Conservation (phyloP, 768 basidiomycete genomes). For the Daedaleopsis nitida region DNA sequence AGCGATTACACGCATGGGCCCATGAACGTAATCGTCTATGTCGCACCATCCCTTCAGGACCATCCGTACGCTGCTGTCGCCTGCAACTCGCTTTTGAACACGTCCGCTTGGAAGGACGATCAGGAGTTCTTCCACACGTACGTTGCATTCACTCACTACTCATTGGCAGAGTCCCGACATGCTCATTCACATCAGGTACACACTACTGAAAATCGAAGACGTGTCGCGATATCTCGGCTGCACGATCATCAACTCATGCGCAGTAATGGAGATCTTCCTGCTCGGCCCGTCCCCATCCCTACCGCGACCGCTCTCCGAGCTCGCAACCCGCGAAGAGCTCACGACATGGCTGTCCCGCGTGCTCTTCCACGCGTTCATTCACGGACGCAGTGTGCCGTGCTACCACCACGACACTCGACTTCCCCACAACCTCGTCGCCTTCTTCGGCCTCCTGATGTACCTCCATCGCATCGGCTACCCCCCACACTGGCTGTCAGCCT, state of each 20-base stretch:
- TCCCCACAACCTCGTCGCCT: conserved; percentile 40
- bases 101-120: conserved; percentile 29
- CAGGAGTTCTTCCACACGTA: conserved; percentile 15
- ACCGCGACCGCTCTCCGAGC: conserved; percentile 19
- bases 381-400: conserved; percentile 26
- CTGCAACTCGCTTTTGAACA: conserved; percentile 34
- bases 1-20: conserved; percentile 25
- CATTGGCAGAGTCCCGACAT: neutral
- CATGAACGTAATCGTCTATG: conserved; percentile 29
- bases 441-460: conserved; percentile 35
- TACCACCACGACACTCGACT: conserved; percentile 28
- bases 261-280: conserved; percentile 16
- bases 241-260: conserved; percentile 25
- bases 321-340: conserved; percentile 33
- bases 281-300: neutral
- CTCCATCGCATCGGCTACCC: conserved; percentile 39
- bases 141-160: neutral
- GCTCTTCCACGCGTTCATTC: conserved; percentile 34
- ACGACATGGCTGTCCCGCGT: conserved; percentile 36
- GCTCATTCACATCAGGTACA: neutral
- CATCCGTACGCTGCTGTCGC: conserved; percentile 28
- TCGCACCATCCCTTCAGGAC: conserved; percentile 30
- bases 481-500: conserved; percentile 39
- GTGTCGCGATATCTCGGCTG: conserved; percentile 33
- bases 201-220: conserved; percentile 17